These are phyloP conservation scores for Waltergamsia citrina DNA, from an alignment of 2,329 filamentous ascomycete species.

Conservation along the genomic window DNA sequence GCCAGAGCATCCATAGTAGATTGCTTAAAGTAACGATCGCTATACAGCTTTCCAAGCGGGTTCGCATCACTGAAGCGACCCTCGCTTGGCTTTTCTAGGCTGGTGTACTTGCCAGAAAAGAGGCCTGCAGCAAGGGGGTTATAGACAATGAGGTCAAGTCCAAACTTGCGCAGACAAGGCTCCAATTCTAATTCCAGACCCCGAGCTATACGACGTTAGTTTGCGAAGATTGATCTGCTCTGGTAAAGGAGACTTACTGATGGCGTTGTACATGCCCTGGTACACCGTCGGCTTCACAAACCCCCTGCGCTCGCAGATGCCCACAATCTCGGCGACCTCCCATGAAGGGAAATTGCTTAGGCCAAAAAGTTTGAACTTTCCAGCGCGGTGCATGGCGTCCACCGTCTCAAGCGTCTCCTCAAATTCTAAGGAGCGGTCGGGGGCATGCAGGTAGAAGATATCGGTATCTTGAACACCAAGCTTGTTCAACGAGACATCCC, in stretches of 20 bases:
- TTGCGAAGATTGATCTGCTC: background rate
- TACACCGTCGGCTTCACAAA: slow-evolving; percentile 66
- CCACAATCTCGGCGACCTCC: slow-evolving; percentile 67
- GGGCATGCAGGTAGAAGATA: slow-evolving; percentile 33
- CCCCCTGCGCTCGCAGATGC: slow-evolving; percentile 55
- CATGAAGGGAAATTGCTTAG: slow-evolving; percentile 67
- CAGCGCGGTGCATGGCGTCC: slow-evolving; percentile 58
- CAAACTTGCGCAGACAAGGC: slow-evolving; percentile 55
- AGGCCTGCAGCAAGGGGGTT: slow-evolving; percentile 65
- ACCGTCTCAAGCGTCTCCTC: slow-evolving; percentile 58
- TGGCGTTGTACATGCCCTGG: slow-evolving; percentile 57
- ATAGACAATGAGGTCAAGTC: slow-evolving; percentile 60
- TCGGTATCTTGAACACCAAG: slow-evolving; percentile 10
- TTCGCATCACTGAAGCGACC: slow-evolving; percentile 14
- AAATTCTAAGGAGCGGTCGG: slow-evolving; percentile 51
- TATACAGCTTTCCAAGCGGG: slow-evolving; percentile 6
- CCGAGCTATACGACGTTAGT: slow-evolving; percentile 37
- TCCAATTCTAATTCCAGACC: slow-evolving; percentile 58
- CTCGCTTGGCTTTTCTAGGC: slow-evolving; percentile 13
- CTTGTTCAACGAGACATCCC: slow-evolving; percentile 2
- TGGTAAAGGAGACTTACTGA: slow-evolving; percentile 7
- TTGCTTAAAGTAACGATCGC: slow-evolving; percentile 4
- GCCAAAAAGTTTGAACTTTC: slow-evolving; percentile 64
- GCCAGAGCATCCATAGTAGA: slow-evolving; percentile 2
- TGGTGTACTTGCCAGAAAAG: slow-evolving; percentile 49